These are phyloP conservation scores for Rhizodiscina lignyota DNA, from an alignment of 495 filamentous ascomycete species.

Conservation along the genomic window DNA sequence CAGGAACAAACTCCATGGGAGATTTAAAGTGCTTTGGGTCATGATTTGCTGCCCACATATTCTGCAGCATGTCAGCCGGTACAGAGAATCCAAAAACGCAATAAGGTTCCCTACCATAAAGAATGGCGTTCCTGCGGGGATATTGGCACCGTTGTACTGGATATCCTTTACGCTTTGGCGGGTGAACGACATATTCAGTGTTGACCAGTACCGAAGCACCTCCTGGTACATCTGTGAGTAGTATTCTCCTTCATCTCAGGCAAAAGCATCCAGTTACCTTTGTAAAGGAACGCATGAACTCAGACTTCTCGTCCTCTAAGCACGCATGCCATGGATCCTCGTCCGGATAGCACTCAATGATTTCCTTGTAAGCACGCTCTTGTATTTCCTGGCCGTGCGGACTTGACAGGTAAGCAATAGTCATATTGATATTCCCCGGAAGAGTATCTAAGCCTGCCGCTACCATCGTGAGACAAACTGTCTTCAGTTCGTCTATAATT, in stretches of 20 bases:
- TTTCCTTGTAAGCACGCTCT: slow-evolving; percentile 37
- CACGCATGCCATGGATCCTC: slow-evolving; percentile 41
- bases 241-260: too few species aligned
- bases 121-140: too few species aligned
- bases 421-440: slow-evolving; percentile 43
- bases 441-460: slow-evolving; percentile 42
- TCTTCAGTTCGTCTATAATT: slow-evolving; percentile 39
- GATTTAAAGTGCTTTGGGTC: slow-evolving; percentile 39
- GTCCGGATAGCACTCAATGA: slow-evolving; percentile 38
- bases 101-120: too few species aligned
- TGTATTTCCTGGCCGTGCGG: slow-evolving; percentile 40
- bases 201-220: slow-evolving; percentile 40
- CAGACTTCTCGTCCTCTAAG: slow-evolving; percentile 31
- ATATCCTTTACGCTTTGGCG: too few species aligned
- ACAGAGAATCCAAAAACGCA: too few species aligned
- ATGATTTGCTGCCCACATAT: slow-evolving; percentile 44
- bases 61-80: too few species aligned
- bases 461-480: slow-evolving; percentile 48
- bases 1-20: slow-evolving; percentile 34
- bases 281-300: too few species aligned
- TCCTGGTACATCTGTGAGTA: slow-evolving; percentile 33
- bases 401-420: slow-evolving; percentile 39
- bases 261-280: too few species aligned
- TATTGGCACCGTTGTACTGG: too few species aligned
- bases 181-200: too few species aligned